Evolutionary conservation across 202 grass and related monocot species (phyloP).

Genomic region (Digitaria exilis): DNA sequence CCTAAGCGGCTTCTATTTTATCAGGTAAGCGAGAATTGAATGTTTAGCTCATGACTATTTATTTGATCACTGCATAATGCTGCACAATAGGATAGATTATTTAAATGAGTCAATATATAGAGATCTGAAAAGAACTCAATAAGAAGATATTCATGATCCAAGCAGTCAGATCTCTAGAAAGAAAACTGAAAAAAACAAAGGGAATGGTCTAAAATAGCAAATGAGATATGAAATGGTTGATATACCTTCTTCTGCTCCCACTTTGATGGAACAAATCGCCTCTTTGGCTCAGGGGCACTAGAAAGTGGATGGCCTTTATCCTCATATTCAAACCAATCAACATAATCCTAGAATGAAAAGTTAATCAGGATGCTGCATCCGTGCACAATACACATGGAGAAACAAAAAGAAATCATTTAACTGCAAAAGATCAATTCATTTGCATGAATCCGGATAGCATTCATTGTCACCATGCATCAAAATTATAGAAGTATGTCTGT

Average conservation of each 20-base stretch:
- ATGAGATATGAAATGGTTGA: not conserved
- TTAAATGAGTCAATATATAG: constrained; percentile 17
- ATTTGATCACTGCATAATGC: not conserved
- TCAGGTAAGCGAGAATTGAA: not conserved
- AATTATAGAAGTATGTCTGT: not conserved
- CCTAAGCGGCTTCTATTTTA: not conserved
- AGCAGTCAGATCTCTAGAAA: not conserved
- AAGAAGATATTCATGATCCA: not conserved
- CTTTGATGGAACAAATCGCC: constrained; percentile 94
- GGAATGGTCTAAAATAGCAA: constrained; percentile 24
- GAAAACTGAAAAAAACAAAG: constrained; percentile 23
- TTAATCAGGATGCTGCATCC: constrained; percentile 20
- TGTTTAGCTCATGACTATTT: not conserved
- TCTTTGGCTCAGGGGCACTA: constrained; percentile 96
- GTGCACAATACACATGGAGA: constrained; percentile 1
- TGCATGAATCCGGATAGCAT: constrained; percentile 18
- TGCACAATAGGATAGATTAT: not conserved
- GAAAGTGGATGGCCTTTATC: constrained; percentile 96
- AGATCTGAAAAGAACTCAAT: constrained; percentile 15
- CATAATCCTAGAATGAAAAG: constrained; percentile 72
- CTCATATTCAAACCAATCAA: constrained; percentile 97
- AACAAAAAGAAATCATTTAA: not conserved
- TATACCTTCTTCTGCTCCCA: constrained; percentile 97
- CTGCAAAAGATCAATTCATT: not conserved
- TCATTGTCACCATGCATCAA: not conserved